phyloP scores from a whole-genome alignment of 2,329 filamentous ascomycete species.

The Fusarium veterinarium region DNA sequence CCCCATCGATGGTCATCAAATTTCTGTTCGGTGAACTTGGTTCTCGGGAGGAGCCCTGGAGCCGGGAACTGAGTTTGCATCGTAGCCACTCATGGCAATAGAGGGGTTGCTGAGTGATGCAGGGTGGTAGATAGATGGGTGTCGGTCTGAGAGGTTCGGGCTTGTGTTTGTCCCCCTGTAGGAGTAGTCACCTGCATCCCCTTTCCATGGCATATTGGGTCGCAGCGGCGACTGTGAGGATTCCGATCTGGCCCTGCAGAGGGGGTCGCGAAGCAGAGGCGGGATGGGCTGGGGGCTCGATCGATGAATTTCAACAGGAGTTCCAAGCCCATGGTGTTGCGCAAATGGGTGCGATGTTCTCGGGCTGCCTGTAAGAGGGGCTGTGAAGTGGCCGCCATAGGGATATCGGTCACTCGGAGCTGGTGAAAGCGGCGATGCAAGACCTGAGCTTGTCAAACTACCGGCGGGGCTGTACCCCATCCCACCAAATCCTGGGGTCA shows the following conservation, averaged over 20 bases:
- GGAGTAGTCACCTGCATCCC: constrained; percentile 68
- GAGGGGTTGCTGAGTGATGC: constrained; percentile 55
- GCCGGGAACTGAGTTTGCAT: constrained; percentile 5
- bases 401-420: constrained; percentile 66
- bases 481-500: constrained; percentile 74
- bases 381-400: constrained; percentile 61
- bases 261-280: constrained; percentile 67
- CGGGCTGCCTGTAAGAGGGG: constrained; percentile 59
- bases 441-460: constrained; percentile 63
- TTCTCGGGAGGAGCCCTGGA: constrained; percentile 9
- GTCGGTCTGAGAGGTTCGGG: constrained; percentile 59
- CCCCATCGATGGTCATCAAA: neutral
- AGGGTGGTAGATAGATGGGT: constrained; percentile 62
- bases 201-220: constrained; percentile 73
- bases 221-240: constrained; percentile 69
- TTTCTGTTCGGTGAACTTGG: constrained; percentile 6
- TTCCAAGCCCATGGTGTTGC: constrained; percentile 60
- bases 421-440: constrained; percentile 68
- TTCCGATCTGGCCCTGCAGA: constrained; percentile 67
- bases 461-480: constrained; percentile 71
- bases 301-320: constrained; percentile 58
- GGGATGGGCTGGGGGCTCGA: constrained; percentile 64
- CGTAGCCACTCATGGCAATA: constrained; percentile 11
- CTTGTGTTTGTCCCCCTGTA: constrained; percentile 61
- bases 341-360: constrained; percentile 65